These are phyloP conservation scores for Hirschioporus abietinus DNA, from an alignment of 768 basidiomycete genomes.

Conservation along the genomic window DNA sequence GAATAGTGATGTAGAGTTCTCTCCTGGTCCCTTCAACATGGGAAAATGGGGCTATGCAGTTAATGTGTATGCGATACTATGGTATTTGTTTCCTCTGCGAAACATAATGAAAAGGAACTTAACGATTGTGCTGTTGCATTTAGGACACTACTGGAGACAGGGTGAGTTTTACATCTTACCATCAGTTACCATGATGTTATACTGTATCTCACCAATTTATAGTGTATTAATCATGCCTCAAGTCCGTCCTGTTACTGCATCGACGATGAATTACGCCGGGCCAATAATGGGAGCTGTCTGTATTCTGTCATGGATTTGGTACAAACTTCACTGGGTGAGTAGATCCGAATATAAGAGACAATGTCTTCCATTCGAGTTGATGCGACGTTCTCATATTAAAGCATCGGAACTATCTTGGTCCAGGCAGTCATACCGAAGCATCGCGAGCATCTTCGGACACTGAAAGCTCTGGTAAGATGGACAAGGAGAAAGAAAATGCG, in stretches of 20 bases:
- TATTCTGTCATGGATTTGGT: slow-evolving; percentile 16
- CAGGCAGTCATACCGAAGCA: not conserved
- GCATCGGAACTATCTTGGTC: not conserved
- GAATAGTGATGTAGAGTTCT: slow-evolving; percentile 10
- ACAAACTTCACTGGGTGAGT: slow-evolving; percentile 16
- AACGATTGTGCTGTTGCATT: not conserved
- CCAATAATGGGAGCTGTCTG: slow-evolving; percentile 17
- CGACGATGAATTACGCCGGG: slow-evolving; percentile 19
- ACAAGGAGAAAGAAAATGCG: not conserved
- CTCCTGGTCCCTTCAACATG: slow-evolving; percentile 15
- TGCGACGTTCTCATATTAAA: not conserved
- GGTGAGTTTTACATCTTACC: slow-evolving; percentile 6
- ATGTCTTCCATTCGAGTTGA: not conserved
- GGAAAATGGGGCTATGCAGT: slow-evolving; percentile 16
- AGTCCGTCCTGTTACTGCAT: slow-evolving; percentile 15
- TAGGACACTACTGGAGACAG: slow-evolving; percentile 15
- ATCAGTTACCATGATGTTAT: slow-evolving; percentile 2
- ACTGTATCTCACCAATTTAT: not conserved
- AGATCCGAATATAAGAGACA: not conserved
- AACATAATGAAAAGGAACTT: not conserved
- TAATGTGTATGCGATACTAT: slow-evolving; percentile 15
- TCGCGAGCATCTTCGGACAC: not conserved
- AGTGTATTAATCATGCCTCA: slow-evolving; percentile 19
- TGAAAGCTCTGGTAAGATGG: not conserved
- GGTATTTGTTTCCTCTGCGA: slow-evolving; percentile 8